Percentiles rank a stretch among this genome's conserved stretches.
These are phyloP conservation scores for Exophiala sp. DNA, from an alignment of 2,329 filamentous ascomycete genomes.

Conservation along the genomic window DNA sequence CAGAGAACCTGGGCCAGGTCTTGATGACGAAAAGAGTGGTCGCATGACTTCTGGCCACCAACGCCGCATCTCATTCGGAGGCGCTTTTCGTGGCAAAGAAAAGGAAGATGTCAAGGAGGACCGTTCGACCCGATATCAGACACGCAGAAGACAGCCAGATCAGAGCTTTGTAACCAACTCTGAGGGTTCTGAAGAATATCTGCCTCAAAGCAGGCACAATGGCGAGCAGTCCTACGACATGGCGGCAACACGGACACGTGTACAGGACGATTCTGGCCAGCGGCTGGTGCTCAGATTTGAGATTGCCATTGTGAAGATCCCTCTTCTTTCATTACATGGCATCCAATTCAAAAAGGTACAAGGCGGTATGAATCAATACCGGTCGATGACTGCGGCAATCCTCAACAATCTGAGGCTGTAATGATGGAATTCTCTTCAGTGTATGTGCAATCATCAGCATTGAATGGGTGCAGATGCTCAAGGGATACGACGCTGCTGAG, in stretches of 20 bases:
- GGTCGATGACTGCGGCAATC: conserved; percentile 96
- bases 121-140: conserved; percentile 36
- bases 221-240: conserved; percentile 57
- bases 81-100: conserved; percentile 59
- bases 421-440: conserved; percentile 21
- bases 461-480: not conserved
- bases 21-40: conserved; percentile 45
- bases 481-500: not conserved
- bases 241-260: conserved; percentile 87
- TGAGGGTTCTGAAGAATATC: conserved; percentile 77
- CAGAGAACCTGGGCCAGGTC: conserved; percentile 45
- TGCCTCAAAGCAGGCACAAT: conserved; percentile 45
- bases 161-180: conserved; percentile 77
- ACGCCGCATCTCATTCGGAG: conserved; percentile 80
- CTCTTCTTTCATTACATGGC: conserved; percentile 84
- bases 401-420: conserved; percentile 78
- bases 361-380: conserved; percentile 97
- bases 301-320: conserved; percentile 96
- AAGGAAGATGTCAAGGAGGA: conserved; percentile 69
- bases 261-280: conserved; percentile 82
- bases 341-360: conserved; percentile 97
- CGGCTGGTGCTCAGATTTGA: conserved; percentile 87
- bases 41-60: conserved; percentile 57
- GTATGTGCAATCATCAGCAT: not conserved
- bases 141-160: conserved; percentile 54